Evolutionary conservation across 2,329 filamentous ascomycete species (phyloP).

Genomic region (Xylariaceae sp.): DNA sequence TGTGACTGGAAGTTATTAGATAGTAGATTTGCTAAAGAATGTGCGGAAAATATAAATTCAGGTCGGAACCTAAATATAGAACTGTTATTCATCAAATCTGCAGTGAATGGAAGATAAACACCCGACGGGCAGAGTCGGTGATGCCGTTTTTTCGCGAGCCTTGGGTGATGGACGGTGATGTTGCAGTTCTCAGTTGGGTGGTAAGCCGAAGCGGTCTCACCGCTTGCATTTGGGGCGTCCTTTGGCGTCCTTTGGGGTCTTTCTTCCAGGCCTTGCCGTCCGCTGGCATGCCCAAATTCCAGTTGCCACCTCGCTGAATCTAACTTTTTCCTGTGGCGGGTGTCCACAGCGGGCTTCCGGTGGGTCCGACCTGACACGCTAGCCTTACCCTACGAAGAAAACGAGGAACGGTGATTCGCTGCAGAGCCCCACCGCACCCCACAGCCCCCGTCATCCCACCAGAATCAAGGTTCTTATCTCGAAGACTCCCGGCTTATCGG

Average conservation of each 20-base stretch:
- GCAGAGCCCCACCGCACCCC: not conserved
- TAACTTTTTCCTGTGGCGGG: slow-evolving; percentile 6
- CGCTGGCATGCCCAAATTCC: not conserved
- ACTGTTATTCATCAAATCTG: too few relatives aligned
- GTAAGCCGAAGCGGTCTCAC: not conserved
- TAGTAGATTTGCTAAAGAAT: too few relatives aligned
- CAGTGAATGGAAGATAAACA: too few relatives aligned
- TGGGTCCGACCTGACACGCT: not conserved
- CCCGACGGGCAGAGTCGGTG: too few relatives aligned
- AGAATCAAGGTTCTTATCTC: not conserved
- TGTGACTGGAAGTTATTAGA: too few relatives aligned
- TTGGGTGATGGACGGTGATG: too few relatives aligned
- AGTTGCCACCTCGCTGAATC: not conserved
- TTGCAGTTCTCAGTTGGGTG: too few relatives aligned
- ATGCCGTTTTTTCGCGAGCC: too few relatives aligned
- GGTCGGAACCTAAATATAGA: too few relatives aligned
- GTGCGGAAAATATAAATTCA: too few relatives aligned
- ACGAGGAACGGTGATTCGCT: not conserved
- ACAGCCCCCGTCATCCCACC: not conserved
- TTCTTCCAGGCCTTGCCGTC: too few relatives aligned
- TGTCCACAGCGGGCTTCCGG: not conserved
- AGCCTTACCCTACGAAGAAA: not conserved
- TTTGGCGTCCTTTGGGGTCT: not conserved
- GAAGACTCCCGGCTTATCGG: slow-evolving; percentile 6
- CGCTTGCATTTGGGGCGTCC: not conserved